phyloP scores from a whole-genome alignment of 768 basidiomycete genomes.

The Thelephora aurantiotincta region DNA sequence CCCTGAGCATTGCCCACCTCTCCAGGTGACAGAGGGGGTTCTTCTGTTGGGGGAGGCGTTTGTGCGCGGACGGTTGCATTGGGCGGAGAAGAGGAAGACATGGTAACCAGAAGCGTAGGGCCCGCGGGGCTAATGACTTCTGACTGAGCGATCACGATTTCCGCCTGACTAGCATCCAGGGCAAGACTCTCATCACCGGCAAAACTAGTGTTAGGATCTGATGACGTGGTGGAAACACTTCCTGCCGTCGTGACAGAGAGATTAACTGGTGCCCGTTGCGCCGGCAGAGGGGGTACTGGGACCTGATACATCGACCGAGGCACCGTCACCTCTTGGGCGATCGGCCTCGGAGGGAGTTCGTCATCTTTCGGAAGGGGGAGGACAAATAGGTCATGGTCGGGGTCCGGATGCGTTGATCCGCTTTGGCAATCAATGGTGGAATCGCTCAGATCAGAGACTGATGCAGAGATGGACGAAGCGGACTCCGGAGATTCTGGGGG shows the following conservation, averaged over 20 bases:
- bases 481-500: background rate
- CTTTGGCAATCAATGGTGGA: background rate
- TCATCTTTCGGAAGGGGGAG: background rate
- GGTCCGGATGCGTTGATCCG: too few relatives aligned
- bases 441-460: background rate
- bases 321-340: background rate
- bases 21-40: conserved; percentile 5
- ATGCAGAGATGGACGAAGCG: background rate
- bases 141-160: conserved; percentile 10
- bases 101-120: conserved; percentile 3
- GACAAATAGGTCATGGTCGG: background rate
- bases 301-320: conserved; percentile 1
- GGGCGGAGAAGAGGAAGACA: conserved; percentile 8
- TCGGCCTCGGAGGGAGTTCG: background rate
- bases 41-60: conserved; percentile 4
- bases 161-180: conserved; percentile 4
- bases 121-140: conserved; percentile 6
- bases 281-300: conserved; percentile 5
- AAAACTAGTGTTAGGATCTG: background rate
- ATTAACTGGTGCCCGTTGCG: conserved; percentile 6
- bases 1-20: conserved; percentile 3
- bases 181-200: conserved; percentile 5
- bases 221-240: background rate
- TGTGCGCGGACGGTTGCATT: conserved; percentile 3
- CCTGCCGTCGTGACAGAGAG: conserved; percentile 5